Evolutionary conservation across 108 stramenopile genomes (phyloP), one percentile per base, ranked within the genome.

Genomic region (Bacterosira constricta): DNA sequence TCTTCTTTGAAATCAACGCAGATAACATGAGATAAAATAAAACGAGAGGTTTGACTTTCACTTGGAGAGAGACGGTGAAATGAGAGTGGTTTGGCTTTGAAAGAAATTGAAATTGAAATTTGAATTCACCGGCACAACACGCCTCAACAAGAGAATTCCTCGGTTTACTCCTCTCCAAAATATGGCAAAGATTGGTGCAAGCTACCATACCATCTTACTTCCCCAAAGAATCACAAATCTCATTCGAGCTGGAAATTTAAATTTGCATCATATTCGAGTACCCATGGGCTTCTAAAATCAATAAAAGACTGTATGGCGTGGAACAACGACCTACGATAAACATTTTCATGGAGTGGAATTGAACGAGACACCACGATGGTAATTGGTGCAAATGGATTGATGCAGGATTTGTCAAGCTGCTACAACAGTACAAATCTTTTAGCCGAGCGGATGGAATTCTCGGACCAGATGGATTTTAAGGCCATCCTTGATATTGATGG

Each of bases 401-500:
- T 74, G 64, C 64, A 4, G 73, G 49, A 4, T 74, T 74, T 39
- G 26, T 23, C 18, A 74, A 51, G 17, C 27, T 74, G 20, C 4
- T 10, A 23, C 45, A 66, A 38, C 21, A 32, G 27, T 59, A 37
- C 27, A 59, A 66, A 29, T 10, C 20, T 73, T 29, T 13, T 50
- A 23, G 4, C 12, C 0, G 25, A 53, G 12, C 25, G 53, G n/a
- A 45, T 74, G 27, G 49, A 30, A 18, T 66, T 66, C 36, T 23
- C 55, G 13, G 17, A 47, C 21, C 46, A 47, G 46, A 47, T 47
- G 46, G 18, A 31, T 0, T 79, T 51, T 36, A 31, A 38, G 4
- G 79, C 72, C 1, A 38, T 80, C 27, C 26, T 80, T 37, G 79
- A 80, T 39, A 47, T 73, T 1, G 79, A 80, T 36, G 79, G 79